These are phyloP conservation scores for Rubia occidens DNA, from an alignment of 305 asterid species.

Conservation along the genomic window DNA sequence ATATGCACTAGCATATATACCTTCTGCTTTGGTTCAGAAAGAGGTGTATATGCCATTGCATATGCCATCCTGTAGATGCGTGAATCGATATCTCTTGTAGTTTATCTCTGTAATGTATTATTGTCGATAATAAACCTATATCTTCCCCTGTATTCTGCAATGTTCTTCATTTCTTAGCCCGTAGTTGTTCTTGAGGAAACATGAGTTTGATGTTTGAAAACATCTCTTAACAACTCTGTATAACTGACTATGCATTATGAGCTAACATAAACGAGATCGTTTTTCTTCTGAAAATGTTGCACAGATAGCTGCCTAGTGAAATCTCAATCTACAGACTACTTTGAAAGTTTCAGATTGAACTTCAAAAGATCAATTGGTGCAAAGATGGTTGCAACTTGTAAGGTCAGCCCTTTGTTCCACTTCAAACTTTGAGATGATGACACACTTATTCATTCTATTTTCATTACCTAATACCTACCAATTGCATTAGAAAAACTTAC, in stretches of 20 bases:
- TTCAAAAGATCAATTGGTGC: not conserved
- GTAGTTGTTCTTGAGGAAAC: not conserved
- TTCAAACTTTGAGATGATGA: not conserved
- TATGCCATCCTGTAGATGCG: conserved; percentile 24
- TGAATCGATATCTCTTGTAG: conserved; percentile 16
- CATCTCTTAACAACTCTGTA: not conserved
- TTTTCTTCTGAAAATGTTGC: too few species aligned
- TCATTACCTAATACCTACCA: conserved; percentile 12
- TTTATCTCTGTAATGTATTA: not conserved
- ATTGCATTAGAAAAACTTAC: not conserved
- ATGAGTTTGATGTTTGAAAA: not conserved
- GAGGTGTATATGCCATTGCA: conserved; percentile 52
- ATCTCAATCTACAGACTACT: too few species aligned
- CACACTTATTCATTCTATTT: not conserved
- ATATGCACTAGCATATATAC: conserved; percentile 63
- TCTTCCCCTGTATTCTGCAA: conserved; percentile 1
- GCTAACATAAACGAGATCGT: not conserved
- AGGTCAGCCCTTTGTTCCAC: not conserved
- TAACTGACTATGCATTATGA: not conserved
- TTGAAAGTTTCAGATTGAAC: too few species aligned
- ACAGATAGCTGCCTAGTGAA: too few species aligned
- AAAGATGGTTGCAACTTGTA: not conserved
- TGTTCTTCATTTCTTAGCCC: not conserved
- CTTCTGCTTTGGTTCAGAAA: conserved; percentile 27
- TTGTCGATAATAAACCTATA: too few species aligned